Conservation (phyloP, 164 flowering plant genomes). For the Warburgia ugandensis region DNA sequence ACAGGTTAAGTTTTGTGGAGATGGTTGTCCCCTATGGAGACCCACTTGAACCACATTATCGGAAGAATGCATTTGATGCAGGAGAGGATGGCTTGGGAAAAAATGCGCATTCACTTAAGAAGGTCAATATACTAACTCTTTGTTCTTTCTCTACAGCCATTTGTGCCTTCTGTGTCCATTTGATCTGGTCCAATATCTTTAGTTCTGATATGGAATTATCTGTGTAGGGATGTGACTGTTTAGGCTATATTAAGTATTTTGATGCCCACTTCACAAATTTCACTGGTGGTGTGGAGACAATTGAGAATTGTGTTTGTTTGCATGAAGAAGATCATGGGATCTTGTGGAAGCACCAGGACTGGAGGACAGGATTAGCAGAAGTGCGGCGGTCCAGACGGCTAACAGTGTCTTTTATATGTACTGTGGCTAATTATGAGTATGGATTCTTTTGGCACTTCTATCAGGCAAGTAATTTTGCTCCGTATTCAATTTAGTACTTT, state of each 20-base stretch:
- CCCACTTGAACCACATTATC: slow-evolving; percentile 88
- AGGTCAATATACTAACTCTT: slow-evolving; percentile 28
- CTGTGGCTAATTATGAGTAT: slow-evolving; percentile 90
- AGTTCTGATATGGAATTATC: slow-evolving; percentile 1
- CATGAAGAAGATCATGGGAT: slow-evolving; percentile 94
- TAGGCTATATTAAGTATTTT: slow-evolving; percentile 79
- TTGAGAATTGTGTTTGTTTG: slow-evolving; percentile 89
- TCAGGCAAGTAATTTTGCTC: slow-evolving; percentile 43
- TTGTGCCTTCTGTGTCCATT: background rate
- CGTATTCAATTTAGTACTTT: background rate
- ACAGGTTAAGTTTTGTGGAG: slow-evolving; percentile 88
- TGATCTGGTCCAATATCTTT: background rate
- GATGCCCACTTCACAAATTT: slow-evolving; percentile 90
- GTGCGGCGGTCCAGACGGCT: slow-evolving; percentile 77
- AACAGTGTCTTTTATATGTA: slow-evolving; percentile 71
- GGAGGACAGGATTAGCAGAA: slow-evolving; percentile 88
- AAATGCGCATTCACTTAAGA: slow-evolving; percentile 90
- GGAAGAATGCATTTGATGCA: slow-evolving; percentile 96
- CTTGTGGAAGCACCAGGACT: slow-evolving; percentile 92
- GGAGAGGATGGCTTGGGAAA: slow-evolving; percentile 96
- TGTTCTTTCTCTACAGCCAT: slow-evolving; percentile 1
- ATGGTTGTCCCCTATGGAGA: slow-evolving; percentile 97
- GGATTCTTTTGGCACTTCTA: slow-evolving; percentile 92
- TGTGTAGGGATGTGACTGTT: slow-evolving; percentile 87
- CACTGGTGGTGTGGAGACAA: slow-evolving; percentile 92